phyloP scores from a whole-genome alignment of 345 rosid genomes.

The Clausena lansium region DNA sequence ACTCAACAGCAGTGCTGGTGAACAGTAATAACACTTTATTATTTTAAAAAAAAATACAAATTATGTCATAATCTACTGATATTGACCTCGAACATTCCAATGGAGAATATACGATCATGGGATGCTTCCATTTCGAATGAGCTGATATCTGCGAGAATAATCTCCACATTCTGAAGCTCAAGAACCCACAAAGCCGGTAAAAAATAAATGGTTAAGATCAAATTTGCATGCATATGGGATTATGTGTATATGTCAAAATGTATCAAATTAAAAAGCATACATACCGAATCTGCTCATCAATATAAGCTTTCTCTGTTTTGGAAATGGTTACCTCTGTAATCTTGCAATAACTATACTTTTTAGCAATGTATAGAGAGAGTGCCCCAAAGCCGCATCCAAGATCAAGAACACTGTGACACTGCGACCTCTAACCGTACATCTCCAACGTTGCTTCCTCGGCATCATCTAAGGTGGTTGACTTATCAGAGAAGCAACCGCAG shows the following conservation, averaged over 20 bases:
- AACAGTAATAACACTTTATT: too few relatives aligned
- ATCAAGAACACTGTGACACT: constrained; percentile 68
- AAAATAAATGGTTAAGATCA: not conserved
- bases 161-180: constrained; percentile 62
- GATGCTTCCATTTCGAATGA: constrained; percentile 68
- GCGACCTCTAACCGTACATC: constrained; percentile 64
- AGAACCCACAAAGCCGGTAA: constrained; percentile 34
- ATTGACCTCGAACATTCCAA: constrained; percentile 82
- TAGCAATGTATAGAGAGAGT: constrained; percentile 63
- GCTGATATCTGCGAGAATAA: constrained; percentile 72
- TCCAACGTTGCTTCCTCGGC: constrained; percentile 79
- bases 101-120: constrained; percentile 66
- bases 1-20: too few relatives aligned
- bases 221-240: too few relatives aligned
- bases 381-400: constrained; percentile 95
- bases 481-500: constrained; percentile 64
- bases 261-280: too few relatives aligned
- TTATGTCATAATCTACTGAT: too few relatives aligned
- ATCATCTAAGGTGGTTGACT: constrained; percentile 57
- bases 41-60: too few relatives aligned
- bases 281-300: constrained; percentile 64
- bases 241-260: too few relatives aligned
- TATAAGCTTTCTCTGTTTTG: constrained; percentile 57
- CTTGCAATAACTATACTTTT: constrained; percentile 60
- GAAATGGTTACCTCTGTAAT: constrained; percentile 84